These are phyloP conservation scores for Phylloporus arenicola DNA, from an alignment of 768 basidiomycete genomes.

Conservation along the genomic window DNA sequence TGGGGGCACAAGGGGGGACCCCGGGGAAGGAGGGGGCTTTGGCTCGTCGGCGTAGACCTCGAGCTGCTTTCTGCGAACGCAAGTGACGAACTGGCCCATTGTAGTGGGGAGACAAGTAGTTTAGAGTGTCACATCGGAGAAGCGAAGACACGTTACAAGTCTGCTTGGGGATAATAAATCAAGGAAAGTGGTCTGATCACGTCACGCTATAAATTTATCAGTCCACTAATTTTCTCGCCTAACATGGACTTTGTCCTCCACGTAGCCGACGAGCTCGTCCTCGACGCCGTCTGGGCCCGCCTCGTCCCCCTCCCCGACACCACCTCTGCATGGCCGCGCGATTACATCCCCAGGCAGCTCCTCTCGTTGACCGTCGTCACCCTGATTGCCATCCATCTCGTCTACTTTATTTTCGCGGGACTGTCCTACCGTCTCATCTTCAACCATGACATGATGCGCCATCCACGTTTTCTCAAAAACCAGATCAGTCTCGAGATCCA, in stretches of 20 bases:
- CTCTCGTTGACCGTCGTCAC: slow-evolving; percentile 69
- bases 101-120: slow-evolving; percentile 20
- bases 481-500: slow-evolving; percentile 81
- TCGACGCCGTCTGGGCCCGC: slow-evolving; percentile 77
- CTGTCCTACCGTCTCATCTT: slow-evolving; percentile 83
- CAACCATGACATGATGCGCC: slow-evolving; percentile 92
- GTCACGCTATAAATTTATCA: slow-evolving; percentile 18
- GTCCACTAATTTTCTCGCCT: not conserved
- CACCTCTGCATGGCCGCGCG: slow-evolving; percentile 78
- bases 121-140: too few relatives aligned
- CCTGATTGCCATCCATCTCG: slow-evolving; percentile 69
- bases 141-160: too few relatives aligned
- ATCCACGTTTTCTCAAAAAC: slow-evolving; percentile 88
- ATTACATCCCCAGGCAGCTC: slow-evolving; percentile 74
- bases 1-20: slow-evolving; percentile 8
- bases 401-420: slow-evolving; percentile 88
- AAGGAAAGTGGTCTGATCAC: slow-evolving; percentile 33
- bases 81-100: slow-evolving; percentile 28
- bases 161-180: too few relatives aligned
- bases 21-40: slow-evolving; percentile 13
- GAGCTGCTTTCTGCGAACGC: slow-evolving; percentile 23
- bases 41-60: slow-evolving; percentile 23
- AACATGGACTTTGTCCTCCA: slow-evolving; percentile 78
- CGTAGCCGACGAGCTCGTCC: slow-evolving; percentile 60
- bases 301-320: slow-evolving; percentile 54